Percentiles rank a stretch among this genome's conserved stretches.
Conservation (phyloP, 106 monocot species). For the Dendrobium catenatum region DNA sequence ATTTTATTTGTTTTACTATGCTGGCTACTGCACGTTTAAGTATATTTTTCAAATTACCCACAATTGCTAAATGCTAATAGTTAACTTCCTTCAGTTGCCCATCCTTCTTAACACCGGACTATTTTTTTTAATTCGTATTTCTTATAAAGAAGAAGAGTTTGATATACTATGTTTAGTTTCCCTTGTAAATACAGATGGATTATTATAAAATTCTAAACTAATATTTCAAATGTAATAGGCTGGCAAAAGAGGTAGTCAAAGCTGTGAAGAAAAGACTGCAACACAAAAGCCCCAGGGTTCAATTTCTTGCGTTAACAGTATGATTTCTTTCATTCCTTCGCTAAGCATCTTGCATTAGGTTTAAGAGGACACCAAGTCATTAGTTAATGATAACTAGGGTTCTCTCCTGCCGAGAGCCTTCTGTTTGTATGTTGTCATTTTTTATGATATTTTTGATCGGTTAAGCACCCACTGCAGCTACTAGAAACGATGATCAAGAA, state of each 20-base stretch:
- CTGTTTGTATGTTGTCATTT: background rate
- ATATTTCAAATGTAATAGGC: conserved; percentile 27
- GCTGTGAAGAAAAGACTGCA: conserved; percentile 75
- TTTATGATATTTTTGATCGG: background rate
- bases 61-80: no score
- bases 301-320: conserved; percentile 84
- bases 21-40: no score
- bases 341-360: background rate
- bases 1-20: no score
- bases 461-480: conserved; percentile 32
- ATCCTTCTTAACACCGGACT: no score
- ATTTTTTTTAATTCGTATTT: no score
- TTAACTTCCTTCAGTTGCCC: no score
- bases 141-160: no score
- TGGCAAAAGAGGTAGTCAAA: conserved; percentile 77
- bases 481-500: conserved; percentile 95
- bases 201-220: background rate
- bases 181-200: background rate
- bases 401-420: no score
- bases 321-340: conserved; percentile 5
- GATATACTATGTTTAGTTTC: background rate
- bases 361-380: background rate
- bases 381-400: background rate
- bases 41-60: no score
- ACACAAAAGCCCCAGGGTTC: conserved; percentile 58